Evolutionary conservation across 352 stramenopile genomes (phyloP).

Genomic region (Globisporangium uncinulatum): DNA sequence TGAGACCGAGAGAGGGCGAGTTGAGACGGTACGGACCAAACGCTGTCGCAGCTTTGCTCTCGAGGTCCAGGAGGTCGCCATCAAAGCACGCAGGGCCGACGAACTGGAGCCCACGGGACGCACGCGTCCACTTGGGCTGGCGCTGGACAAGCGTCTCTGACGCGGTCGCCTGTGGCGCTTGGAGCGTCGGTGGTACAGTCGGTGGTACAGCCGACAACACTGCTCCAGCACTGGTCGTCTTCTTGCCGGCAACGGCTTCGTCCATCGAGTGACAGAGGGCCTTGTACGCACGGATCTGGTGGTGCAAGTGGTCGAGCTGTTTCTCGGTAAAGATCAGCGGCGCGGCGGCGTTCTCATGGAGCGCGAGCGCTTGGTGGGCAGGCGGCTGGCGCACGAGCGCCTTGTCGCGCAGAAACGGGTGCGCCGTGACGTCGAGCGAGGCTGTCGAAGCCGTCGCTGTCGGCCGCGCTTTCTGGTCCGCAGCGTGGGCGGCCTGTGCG

Average conservation of each 20-base stretch:
- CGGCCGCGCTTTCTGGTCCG: background rate
- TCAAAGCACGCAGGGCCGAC: slow-evolving; percentile 62
- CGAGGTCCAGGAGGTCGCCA: slow-evolving; percentile 56
- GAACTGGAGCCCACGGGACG: slow-evolving; percentile 41
- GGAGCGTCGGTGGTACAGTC: background rate
- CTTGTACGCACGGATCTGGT: slow-evolving; percentile 84
- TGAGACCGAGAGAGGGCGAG: slow-evolving; percentile 54
- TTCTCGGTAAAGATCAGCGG: slow-evolving; percentile 76
- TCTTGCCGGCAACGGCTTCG: slow-evolving; percentile 28
- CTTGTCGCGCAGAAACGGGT: slow-evolving; percentile 65
- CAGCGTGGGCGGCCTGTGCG: slow-evolving; percentile 9
- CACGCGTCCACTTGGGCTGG: slow-evolving; percentile 63
- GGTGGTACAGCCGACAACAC: background rate
- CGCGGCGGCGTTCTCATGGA: slow-evolving; percentile 33
- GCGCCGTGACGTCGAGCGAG: slow-evolving; percentile 40
- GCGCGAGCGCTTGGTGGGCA: slow-evolving; percentile 24
- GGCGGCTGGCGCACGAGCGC: slow-evolving; percentile 23
- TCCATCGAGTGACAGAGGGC: slow-evolving; percentile 82
- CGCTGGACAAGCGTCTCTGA: slow-evolving; percentile 22
- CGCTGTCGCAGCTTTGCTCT: slow-evolving; percentile 36
- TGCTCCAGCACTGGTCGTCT: background rate
- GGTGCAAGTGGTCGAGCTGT: slow-evolving; percentile 79
- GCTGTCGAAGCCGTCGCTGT: too few species aligned
- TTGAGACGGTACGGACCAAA: slow-evolving; percentile 62
- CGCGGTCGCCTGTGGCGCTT: background rate